A percentile compares a stretch with the other conserved stretches of the same genome.
phyloP scores from a whole-genome alignment of 495 filamentous ascomycete species.

The Neurospora sp. region DNA sequence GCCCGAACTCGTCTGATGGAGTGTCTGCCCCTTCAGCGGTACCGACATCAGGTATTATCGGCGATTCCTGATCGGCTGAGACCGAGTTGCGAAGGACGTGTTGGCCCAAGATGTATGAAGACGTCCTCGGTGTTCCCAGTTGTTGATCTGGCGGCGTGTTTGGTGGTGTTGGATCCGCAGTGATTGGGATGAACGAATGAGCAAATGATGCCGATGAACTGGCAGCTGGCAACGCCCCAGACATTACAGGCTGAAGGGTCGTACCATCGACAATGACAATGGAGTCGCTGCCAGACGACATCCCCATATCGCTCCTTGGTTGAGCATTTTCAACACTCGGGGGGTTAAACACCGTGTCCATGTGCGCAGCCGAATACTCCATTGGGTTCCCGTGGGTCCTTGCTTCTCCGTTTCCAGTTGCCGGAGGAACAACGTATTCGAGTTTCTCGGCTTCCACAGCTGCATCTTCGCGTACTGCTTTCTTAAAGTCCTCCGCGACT shows the following conservation, averaged over 20 bases:
- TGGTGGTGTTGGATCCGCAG: constrained; percentile 40
- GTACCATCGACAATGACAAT: constrained; percentile 83
- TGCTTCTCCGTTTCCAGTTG: background rate
- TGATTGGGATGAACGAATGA: constrained; percentile 35
- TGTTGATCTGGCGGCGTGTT: constrained; percentile 38
- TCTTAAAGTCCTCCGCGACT: constrained; percentile 61
- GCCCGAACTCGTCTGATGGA: constrained; percentile 20
- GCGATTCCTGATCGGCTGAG: constrained; percentile 24
- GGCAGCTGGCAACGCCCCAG: constrained; percentile 31
- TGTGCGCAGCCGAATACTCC: constrained; percentile 30
- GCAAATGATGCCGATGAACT: constrained; percentile 40
- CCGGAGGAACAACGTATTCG: constrained; percentile 9
- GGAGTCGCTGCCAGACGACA: constrained; percentile 72
- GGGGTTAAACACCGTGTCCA: constrained; percentile 20
- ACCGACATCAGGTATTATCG: constrained; percentile 24
- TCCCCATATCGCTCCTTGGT: constrained; percentile 36
- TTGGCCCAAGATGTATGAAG: constrained; percentile 40
- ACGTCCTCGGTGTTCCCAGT: constrained; percentile 36
- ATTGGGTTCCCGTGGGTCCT: constrained; percentile 7
- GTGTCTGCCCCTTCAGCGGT: constrained; percentile 15
- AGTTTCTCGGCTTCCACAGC: constrained; percentile 29
- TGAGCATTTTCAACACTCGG: constrained; percentile 12
- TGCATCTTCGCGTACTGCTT: constrained; percentile 49
- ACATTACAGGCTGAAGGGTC: constrained; percentile 31
- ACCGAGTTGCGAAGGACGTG: constrained; percentile 22